Evolutionary conservation across 179 eudicot genomes (phyloP).

Genomic region (Drosera spatulata): DNA sequence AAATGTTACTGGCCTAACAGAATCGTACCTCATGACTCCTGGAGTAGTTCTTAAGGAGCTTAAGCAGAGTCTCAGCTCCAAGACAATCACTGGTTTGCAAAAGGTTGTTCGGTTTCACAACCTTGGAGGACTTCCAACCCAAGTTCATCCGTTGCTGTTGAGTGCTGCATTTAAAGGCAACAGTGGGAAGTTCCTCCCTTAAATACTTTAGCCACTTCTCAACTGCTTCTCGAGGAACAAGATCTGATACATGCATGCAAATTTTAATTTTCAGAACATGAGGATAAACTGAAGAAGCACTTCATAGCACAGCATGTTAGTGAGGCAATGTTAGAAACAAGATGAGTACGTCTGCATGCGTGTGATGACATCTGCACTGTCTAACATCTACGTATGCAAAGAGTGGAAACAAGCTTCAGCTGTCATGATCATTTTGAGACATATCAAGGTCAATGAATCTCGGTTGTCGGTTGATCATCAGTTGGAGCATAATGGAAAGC

Average conservation of each 20-base stretch:
- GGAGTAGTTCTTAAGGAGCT: constrained; percentile 84
- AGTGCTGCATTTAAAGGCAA: constrained; percentile 97
- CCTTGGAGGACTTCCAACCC: constrained; percentile 77
- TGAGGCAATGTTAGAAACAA: too few relatives aligned
- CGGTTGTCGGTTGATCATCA: too few relatives aligned
- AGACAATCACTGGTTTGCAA: constrained; percentile 91
- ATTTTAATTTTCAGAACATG: not conserved
- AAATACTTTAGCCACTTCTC: constrained; percentile 99
- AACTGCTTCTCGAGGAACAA: constrained; percentile 85
- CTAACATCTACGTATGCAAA: too few relatives aligned
- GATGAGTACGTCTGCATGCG: too few relatives aligned
- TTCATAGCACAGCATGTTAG: too few relatives aligned
- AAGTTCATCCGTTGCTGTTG: constrained; percentile 81
- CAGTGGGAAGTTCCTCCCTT: constrained; percentile 83
- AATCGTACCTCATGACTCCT: constrained; percentile 80
- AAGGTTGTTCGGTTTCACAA: constrained; percentile 31
- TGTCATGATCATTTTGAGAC: too few relatives aligned
- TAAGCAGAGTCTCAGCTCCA: constrained; percentile 89
- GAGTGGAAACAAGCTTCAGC: too few relatives aligned
- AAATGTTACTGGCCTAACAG: too few relatives aligned
- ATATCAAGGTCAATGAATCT: too few relatives aligned
- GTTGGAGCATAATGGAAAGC: too few relatives aligned
- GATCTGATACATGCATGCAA: constrained; percentile 38
- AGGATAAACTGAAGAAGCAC: too few relatives aligned
- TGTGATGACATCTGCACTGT: too few relatives aligned